These are phyloP conservation scores for Penicillium pancosmium DNA, from an alignment of 495 filamentous ascomycete genomes.

Conservation along the genomic window DNA sequence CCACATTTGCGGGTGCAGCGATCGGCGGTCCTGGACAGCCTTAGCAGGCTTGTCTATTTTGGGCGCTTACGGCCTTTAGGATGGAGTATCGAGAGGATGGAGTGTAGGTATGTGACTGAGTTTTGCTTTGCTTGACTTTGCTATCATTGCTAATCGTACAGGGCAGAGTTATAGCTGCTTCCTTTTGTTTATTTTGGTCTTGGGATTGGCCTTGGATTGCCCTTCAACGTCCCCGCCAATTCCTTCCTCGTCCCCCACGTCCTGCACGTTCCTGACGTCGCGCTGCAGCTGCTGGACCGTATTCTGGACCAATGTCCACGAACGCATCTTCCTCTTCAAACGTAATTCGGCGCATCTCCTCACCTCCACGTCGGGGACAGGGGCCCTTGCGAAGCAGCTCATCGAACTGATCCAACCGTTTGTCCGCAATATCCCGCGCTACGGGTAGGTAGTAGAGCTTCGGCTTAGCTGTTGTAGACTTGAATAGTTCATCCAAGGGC, in stretches of 20 bases:
- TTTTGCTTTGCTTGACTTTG: too few relatives aligned
- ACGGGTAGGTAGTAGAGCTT: conserved; percentile 70
- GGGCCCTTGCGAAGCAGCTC: conserved; percentile 50
- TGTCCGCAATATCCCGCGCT: conserved; percentile 51
- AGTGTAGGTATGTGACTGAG: too few relatives aligned
- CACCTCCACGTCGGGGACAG: conserved; percentile 52
- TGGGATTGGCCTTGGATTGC: background rate
- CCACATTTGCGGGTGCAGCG: too few relatives aligned
- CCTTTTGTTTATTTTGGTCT: background rate
- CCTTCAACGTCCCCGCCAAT: conserved; percentile 4
- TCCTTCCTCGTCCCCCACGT: conserved; percentile 31
- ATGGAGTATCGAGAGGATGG: too few relatives aligned
- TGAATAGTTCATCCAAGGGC: conserved; percentile 66
- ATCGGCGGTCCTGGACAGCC: too few relatives aligned
- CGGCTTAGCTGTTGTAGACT: conserved; percentile 64
- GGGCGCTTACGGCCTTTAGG: too few relatives aligned
- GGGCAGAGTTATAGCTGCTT: background rate
- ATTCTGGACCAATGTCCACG: conserved; percentile 77
- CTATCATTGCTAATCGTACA: background rate
- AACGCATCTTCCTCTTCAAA: conserved; percentile 74
- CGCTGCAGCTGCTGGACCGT: conserved; percentile 39
- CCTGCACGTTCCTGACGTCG: conserved; percentile 40
- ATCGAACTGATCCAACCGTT: conserved; percentile 68
- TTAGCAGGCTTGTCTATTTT: too few relatives aligned
- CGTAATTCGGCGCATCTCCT: conserved; percentile 71